These are phyloP conservation scores for Talaromyces marneffei DNA, from an alignment of 2,329 filamentous ascomycete species.

Conservation along the genomic window DNA sequence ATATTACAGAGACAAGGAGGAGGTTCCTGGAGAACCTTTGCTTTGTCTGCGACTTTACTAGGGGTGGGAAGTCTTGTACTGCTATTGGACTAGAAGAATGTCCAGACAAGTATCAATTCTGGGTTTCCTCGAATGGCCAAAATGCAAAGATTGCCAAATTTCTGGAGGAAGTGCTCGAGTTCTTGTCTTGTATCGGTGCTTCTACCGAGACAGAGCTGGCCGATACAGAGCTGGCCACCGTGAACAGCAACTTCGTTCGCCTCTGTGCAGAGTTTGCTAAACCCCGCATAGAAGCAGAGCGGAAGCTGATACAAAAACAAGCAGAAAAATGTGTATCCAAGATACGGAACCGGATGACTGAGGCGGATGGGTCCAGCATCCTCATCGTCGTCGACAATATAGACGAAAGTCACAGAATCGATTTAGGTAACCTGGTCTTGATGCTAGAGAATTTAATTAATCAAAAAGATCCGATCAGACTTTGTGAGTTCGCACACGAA, in stretches of 20 bases:
- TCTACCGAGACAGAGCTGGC: not conserved
- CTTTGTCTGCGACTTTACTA: slow-evolving; percentile 44
- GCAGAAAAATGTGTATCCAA: slow-evolving; percentile 8
- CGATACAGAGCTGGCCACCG: not conserved
- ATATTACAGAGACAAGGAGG: slow-evolving; percentile 12
- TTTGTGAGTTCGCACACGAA: slow-evolving; percentile 17
- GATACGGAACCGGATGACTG: not conserved
- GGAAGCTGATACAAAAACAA: slow-evolving; percentile 7
- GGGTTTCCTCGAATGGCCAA: slow-evolving; percentile 39
- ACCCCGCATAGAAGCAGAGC: slow-evolving; percentile 13
- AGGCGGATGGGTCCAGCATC: slow-evolving; percentile 5
- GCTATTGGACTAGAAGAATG: slow-evolving; percentile 40
- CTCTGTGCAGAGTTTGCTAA: slow-evolving; percentile 15
- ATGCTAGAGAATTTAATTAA: not conserved
- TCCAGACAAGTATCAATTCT: slow-evolving; percentile 32
- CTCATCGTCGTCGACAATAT: not conserved
- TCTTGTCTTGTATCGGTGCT: slow-evolving; percentile 3
- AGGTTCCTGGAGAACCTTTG: slow-evolving; percentile 38
- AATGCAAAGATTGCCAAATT: slow-evolving; percentile 27
- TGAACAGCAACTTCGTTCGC: slow-evolving; percentile 6
- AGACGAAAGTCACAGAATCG: not conserved
- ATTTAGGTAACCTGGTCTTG: not conserved
- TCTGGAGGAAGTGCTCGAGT: slow-evolving; percentile 23
- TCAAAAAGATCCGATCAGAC: slow-evolving; percentile 7
- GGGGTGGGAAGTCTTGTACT: slow-evolving; percentile 42